Evolutionary conservation across 176 grass and related monocot genomes (phyloP), one percentile per base, ranked within the genome.

Genomic region (Lolium perenne): DNA sequence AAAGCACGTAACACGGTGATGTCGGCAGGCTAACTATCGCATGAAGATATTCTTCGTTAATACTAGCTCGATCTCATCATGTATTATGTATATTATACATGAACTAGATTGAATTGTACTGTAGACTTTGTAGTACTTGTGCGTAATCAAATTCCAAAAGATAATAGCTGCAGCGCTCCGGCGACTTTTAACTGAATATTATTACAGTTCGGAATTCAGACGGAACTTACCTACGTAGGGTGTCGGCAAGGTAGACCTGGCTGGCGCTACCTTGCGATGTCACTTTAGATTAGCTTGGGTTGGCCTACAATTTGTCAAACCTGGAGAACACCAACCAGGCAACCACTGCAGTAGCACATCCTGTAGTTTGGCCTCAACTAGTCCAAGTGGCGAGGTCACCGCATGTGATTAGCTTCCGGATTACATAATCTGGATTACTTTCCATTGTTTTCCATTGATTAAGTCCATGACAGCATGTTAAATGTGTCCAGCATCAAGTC

Each of bases 361-460:
- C 29, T 59, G 25, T 26, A 26, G 43, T 7, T 64, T 73, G 22
- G 18, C 72, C 35, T 74, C 73, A 9, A 79, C 54, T 38, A 16
- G 55, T 12, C 29, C 38, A 74, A 40, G 80, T 75, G 38, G 80
- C 64, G 2, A 71, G 7, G 50, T 10, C 38, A 53, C 11, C 38
- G 10, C 14, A 43, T 74, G 75, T 58, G 80, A 57, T 83, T 83
- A 56, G 38, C 53, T 82, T 86, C 45, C 17, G 15, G 17, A 14
- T 48, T 49, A 46, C 1, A 45, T 32, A 53, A 75, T 41, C 3
- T 7, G 17, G 17, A 56, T 8, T 14, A 26, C 20, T 38, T 47
- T 86, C 64, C 20, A 38, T 83, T 83, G 57, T 83, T 74, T 26
- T 86, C 64, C 20, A 38, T 83, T 83, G 57, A 87, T 74, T 26